Conservation (phyloP, 1,139 yeast genomes). For the Debaryomyces singareniensis region DNA sequence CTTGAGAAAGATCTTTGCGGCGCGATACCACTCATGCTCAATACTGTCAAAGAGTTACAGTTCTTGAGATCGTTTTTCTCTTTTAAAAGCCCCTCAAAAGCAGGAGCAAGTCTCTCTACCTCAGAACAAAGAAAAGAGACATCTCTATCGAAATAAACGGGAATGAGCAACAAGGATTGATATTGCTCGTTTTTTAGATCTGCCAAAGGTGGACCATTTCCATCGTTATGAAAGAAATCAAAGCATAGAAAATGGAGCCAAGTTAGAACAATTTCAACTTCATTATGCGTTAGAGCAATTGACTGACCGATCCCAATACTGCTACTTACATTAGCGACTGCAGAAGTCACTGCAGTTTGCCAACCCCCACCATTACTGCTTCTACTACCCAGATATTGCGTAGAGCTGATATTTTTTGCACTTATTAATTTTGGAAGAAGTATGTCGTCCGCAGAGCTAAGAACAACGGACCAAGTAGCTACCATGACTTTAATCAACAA, state of each 20-base stretch:
- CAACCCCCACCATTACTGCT: slow-evolving; percentile 25
- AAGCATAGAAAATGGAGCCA: slow-evolving; percentile 66
- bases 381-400: slow-evolving; percentile 7
- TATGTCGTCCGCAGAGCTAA: slow-evolving; percentile 58
- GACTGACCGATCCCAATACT: slow-evolving; percentile 46
- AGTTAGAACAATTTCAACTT: slow-evolving; percentile 62
- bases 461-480: slow-evolving; percentile 68
- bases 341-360: slow-evolving; percentile 46
- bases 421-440: slow-evolving; percentile 66
- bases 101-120: slow-evolving; percentile 52
- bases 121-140: slow-evolving; percentile 47
- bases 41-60: slow-evolving; percentile 17
- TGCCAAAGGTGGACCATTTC: slow-evolving; percentile 73
- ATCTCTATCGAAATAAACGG: slow-evolving; percentile 61
- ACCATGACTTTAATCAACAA: slow-evolving; percentile 64
- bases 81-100: slow-evolving; percentile 42
- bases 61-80: slow-evolving; percentile 20
- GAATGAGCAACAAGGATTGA: slow-evolving; percentile 58
- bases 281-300: slow-evolving; percentile 50
- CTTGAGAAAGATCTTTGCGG: slow-evolving; percentile 55
- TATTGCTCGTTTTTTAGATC: slow-evolving; percentile 59
- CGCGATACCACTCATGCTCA: not conserved
- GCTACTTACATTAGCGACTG: slow-evolving; percentile 42
- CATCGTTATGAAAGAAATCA: slow-evolving; percentile 75
- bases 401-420: slow-evolving; percentile 25